Evolutionary conservation across 2,329 filamentous ascomycete species (phyloP), one percentile per base, ranked within the genome.

Genomic region (Fusarium denticulatum): DNA sequence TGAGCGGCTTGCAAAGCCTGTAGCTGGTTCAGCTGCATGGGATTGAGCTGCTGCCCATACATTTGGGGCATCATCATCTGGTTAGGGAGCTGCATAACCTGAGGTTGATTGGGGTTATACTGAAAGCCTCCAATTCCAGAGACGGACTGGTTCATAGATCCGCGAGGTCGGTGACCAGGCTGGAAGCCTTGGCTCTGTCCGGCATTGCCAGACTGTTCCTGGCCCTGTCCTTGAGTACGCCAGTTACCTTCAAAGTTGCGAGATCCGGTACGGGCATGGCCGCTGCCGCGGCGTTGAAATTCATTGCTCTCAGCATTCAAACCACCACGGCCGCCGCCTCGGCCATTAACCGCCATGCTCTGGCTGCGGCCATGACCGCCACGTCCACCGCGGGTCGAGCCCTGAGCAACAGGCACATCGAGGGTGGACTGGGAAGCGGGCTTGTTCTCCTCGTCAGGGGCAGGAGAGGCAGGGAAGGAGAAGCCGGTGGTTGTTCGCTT

Each of bases 191-290:
- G 89, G 74, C 86, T 88, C 81, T 89, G 92, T 78, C 87, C 87
- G 64, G 79, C 81, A 62, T 79, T 81, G 61, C 78, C 80, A 46
- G 81, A 59, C 77, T 86, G 85, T 60, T 92, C 92, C 81, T 94
- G 93, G 78, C 88, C 87, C 74, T 88, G 87, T 75, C 79, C 79
- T 76, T 93, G 95, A 79, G 95, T 97, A 78, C 96, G 93, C 96
- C 96, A 99, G 84, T 99, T 99, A 78, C 95, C 92, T 76, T 99
- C 96, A 80, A 98, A 98, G 84, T 98, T 99, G 72, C 96, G 91
- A 30, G 96, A 99, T 16, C 90, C 90, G 37, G 92, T 92, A 71
- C 96, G 91, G 72, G 90, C 92, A 81, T 99, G 96, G 64, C 94
- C 92, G 46, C 93, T 93, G 77, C 92, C 91, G 76, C 94, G 93